Evolutionary conservation across 2,329 filamentous ascomycete genomes (phyloP).

Genomic region (Colletotrichum gloeosporioides): DNA sequence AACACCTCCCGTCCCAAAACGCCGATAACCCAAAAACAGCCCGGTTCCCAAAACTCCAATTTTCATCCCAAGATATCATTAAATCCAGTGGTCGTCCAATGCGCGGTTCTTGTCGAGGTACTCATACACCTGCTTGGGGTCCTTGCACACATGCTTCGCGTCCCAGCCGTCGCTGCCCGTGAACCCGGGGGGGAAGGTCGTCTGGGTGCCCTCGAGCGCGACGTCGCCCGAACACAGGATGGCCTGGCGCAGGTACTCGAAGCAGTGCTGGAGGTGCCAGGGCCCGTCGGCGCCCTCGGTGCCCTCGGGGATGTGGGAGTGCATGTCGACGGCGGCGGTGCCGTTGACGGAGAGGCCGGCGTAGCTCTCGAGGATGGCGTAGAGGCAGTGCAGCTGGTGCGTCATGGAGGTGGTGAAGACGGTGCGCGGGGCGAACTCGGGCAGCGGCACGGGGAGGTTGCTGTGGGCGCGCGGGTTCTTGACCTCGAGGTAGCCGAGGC

Average conservation of each 20-base stretch:
- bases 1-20: neutral
- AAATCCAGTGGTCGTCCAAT: constrained; percentile 42
- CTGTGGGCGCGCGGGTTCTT: constrained; percentile 36
- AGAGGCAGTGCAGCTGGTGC: constrained; percentile 48
- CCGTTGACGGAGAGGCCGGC: constrained; percentile 19
- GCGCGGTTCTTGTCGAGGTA: constrained; percentile 39
- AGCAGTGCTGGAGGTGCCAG: constrained; percentile 45
- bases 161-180: constrained; percentile 48
- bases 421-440: constrained; percentile 35
- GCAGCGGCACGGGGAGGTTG: constrained; percentile 40
- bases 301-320: constrained; percentile 30
- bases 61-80: neutral
- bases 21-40: neutral
- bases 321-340: neutral
- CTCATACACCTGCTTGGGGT: constrained; percentile 38
- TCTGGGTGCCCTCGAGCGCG: constrained; percentile 42
- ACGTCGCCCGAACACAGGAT: constrained; percentile 38
- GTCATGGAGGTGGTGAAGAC: constrained; percentile 48
- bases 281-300: constrained; percentile 1
- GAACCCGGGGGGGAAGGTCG: constrained; percentile 40
- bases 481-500: constrained; percentile 44
- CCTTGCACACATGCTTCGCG: constrained; percentile 46
- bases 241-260: constrained; percentile 39
- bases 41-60: neutral
- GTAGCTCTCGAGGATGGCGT: constrained; percentile 42